These are phyloP conservation scores for Melanomma pulvis-pyrius DNA, from an alignment of 495 filamentous ascomycete genomes.

Conservation along the genomic window DNA sequence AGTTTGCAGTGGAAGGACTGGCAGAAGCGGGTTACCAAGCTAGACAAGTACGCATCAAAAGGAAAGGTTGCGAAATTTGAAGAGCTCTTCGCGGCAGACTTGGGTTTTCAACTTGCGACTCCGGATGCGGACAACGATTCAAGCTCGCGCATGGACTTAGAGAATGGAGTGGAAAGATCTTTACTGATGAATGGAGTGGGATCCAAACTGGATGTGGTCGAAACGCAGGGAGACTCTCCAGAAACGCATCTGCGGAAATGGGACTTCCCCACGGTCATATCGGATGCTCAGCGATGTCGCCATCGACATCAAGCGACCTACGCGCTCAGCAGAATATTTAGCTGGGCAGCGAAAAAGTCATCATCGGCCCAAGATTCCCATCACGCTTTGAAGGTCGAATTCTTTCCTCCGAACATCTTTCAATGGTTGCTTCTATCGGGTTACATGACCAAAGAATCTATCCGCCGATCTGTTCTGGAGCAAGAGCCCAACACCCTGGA, in stretches of 20 bases:
- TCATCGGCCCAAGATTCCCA: conserved; percentile 28
- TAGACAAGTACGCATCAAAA: conserved; percentile 52
- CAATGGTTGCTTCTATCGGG: conserved; percentile 44
- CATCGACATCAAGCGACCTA: conserved; percentile 53
- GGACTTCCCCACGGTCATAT: conserved; percentile 22
- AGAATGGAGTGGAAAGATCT: neutral
- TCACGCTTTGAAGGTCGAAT: conserved; percentile 32
- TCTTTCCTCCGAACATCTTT: conserved; percentile 45
- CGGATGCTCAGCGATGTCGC: conserved; percentile 28
- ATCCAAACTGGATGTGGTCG: neutral
- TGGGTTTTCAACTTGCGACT: conserved; percentile 27
- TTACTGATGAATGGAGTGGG: conserved; percentile 19
- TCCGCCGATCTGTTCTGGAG: conserved; percentile 36
- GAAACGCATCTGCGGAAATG: conserved; percentile 18
- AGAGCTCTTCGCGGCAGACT: conserved; percentile 46
- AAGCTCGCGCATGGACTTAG: neutral
- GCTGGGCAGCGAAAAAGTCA: conserved; percentile 32
- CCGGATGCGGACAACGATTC: neutral
- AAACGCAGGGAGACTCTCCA: neutral
- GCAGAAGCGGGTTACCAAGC: conserved; percentile 25
- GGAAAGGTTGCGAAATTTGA: conserved; percentile 59
- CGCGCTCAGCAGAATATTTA: conserved; percentile 59
- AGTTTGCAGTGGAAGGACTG: conserved; percentile 35
- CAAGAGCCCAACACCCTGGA: neutral
- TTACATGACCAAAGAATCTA: conserved; percentile 35